A percentile compares a stretch with the other conserved stretches of the same genome.
phyloP scores from a whole-genome alignment of 2,329 filamentous ascomycete species.

The Diaporthe citri region DNA sequence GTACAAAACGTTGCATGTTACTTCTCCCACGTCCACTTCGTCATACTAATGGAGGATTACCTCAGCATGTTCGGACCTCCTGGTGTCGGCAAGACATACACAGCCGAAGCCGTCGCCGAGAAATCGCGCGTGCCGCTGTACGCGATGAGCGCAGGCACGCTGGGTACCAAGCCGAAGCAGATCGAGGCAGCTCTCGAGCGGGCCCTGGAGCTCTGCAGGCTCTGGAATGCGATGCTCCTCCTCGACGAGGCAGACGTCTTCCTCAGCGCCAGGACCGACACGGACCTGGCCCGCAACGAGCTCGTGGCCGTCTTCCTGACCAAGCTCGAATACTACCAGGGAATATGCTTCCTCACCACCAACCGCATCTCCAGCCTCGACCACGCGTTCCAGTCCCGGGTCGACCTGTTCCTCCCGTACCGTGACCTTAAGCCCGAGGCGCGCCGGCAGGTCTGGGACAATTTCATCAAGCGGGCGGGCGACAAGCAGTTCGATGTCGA shows the following conservation, averaged over 20 bases:
- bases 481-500: slow-evolving; percentile 48
- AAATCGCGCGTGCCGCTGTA: slow-evolving; percentile 54
- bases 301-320: slow-evolving; percentile 53
- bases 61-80: slow-evolving; percentile 50
- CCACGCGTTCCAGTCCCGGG: slow-evolving; percentile 53
- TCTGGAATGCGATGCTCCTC: slow-evolving; percentile 59
- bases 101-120: slow-evolving; percentile 55
- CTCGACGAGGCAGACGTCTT: slow-evolving; percentile 60
- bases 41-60: background rate
- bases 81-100: slow-evolving; percentile 55
- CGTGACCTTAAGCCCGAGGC: slow-evolving; percentile 46
- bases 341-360: slow-evolving; percentile 54
- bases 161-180: slow-evolving; percentile 50
- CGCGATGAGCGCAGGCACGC: slow-evolving; percentile 53
- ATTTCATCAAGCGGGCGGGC: slow-evolving; percentile 51
- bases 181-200: slow-evolving; percentile 52
- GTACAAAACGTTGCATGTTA: background rate
- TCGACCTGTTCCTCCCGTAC: slow-evolving; percentile 52
- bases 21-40: background rate
- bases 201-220: slow-evolving; percentile 51
- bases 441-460: slow-evolving; percentile 52
- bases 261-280: slow-evolving; percentile 50
- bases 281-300: slow-evolving; percentile 54
- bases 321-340: slow-evolving; percentile 53
- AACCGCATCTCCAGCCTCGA: slow-evolving; percentile 53